Evolutionary conservation across 805 yeast genomes (phyloP).

Genomic region (Phaffomyces antillensis): DNA sequence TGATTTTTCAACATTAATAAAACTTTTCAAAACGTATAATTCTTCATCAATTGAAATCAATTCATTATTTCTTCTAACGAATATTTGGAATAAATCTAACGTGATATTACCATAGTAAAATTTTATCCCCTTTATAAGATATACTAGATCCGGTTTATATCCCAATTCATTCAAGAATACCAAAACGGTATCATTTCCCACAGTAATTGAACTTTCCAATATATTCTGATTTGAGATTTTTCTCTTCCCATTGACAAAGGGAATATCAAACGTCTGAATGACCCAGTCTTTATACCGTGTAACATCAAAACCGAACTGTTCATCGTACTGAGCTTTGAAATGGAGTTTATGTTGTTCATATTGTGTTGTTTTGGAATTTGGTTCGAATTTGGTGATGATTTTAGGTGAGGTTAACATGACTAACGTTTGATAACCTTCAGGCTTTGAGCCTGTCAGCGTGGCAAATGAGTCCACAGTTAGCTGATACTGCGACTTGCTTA

Average conservation of each 20-base stretch:
- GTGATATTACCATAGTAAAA: constrained; percentile 51
- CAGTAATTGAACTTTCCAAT: constrained; percentile 39
- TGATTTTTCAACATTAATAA: constrained; percentile 60
- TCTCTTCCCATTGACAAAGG: constrained; percentile 59
- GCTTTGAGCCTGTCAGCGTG: constrained; percentile 18
- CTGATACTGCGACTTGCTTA: constrained; percentile 11
- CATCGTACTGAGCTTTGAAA: constrained; percentile 12
- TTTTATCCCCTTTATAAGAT: constrained; percentile 53
- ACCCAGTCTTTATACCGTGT: constrained; percentile 40
- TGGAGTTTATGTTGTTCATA: constrained; percentile 21
- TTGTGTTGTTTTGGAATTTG: constrained; percentile 21
- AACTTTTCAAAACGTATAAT: constrained; percentile 52
- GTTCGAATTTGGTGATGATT: constrained; percentile 22
- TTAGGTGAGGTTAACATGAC: constrained; percentile 18
- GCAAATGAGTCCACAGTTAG: constrained; percentile 15
- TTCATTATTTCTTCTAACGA: constrained; percentile 23
- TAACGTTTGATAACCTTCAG: constrained; percentile 7
- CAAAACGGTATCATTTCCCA: constrained; percentile 28
- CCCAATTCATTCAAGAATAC: constrained; percentile 52
- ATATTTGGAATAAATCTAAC: constrained; percentile 49
- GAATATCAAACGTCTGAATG: constrained; percentile 61
- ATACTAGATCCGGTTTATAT: constrained; percentile 55
- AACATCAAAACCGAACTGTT: constrained; percentile 1
- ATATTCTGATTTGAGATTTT: constrained; percentile 61
- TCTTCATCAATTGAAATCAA: constrained; percentile 37